These are phyloP conservation scores for Dendrocalamus sinicus DNA, from an alignment of 176 grass and related monocot genomes.

Conservation along the genomic window DNA sequence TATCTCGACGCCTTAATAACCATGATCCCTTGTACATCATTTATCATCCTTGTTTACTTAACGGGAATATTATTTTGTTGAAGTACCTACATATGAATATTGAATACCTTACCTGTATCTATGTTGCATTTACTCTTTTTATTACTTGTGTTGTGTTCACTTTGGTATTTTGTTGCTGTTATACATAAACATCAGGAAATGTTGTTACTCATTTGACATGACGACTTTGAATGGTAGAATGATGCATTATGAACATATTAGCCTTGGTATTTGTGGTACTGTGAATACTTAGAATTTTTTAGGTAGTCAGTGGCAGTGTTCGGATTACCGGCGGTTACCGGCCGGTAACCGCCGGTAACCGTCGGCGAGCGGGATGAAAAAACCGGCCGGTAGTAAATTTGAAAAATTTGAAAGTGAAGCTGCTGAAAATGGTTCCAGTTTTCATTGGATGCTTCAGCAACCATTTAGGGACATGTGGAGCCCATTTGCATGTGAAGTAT, in stretches of 20 bases:
- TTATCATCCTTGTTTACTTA: conserved; percentile 1
- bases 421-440: too few species aligned
- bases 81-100: not conserved
- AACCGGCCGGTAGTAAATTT: too few species aligned
- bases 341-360: too few species aligned
- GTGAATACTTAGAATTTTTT: not conserved
- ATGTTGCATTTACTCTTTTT: not conserved
- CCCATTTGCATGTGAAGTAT: too few species aligned
- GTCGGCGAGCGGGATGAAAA: too few species aligned
- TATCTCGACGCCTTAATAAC: too few species aligned
- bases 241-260: not conserved
- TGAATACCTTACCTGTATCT: not conserved
- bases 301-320: too few species aligned
- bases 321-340: too few species aligned
- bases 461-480: too few species aligned
- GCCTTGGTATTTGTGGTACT: not conserved
- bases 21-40: not conserved
- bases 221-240: not conserved
- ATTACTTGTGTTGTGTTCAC: not conserved
- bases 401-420: too few species aligned
- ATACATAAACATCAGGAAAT: not conserved
- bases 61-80: not conserved
- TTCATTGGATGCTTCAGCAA: too few species aligned
- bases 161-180: conserved; percentile 1
- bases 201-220: not conserved